Percentiles rank a stretch among this genome's conserved stretches.
Evolutionary conservation across 768 basidiomycete genomes (phyloP).

Genomic region (Gloeopeniophorella convolvens): DNA sequence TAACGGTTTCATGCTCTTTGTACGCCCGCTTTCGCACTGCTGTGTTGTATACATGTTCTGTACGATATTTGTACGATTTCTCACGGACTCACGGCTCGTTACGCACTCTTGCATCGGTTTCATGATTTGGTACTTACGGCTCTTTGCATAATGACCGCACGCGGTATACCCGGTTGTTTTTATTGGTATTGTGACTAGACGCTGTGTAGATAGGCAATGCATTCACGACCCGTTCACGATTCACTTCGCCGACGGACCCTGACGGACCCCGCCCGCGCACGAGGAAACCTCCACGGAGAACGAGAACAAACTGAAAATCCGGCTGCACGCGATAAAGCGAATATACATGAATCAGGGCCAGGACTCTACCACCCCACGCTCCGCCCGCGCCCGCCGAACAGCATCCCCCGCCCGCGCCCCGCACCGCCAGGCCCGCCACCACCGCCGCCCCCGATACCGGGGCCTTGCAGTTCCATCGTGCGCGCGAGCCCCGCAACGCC

Average conservation of each 20-base stretch:
- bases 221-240: slow-evolving; percentile 5
- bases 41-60: slow-evolving; percentile 4
- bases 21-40: neutral
- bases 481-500: slow-evolving; percentile 10
- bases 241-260: neutral
- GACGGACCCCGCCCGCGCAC: neutral
- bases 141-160: slow-evolving; percentile 1
- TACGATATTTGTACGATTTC: slow-evolving; percentile 5
- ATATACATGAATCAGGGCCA: neutral
- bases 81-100: neutral
- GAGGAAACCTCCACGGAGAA: too few species aligned
- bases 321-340: neutral
- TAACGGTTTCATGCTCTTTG: neutral
- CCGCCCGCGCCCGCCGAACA: slow-evolving; percentile 20
- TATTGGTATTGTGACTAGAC: slow-evolving; percentile 2
- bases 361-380: slow-evolving; percentile 12
- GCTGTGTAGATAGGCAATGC: neutral
- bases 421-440: neutral
- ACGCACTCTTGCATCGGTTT: neutral
- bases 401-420: slow-evolving; percentile 13
- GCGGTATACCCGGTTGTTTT: neutral
- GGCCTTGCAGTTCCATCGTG: slow-evolving; percentile 14
- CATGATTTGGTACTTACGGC: neutral
- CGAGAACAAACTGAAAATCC: neutral
- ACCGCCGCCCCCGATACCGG: slow-evolving; percentile 3